Evolutionary conservation across 2,329 filamentous ascomycete genomes (phyloP), one percentile per base, ranked within the genome.

Genomic region (Allantophomopsis cytisporea): DNA sequence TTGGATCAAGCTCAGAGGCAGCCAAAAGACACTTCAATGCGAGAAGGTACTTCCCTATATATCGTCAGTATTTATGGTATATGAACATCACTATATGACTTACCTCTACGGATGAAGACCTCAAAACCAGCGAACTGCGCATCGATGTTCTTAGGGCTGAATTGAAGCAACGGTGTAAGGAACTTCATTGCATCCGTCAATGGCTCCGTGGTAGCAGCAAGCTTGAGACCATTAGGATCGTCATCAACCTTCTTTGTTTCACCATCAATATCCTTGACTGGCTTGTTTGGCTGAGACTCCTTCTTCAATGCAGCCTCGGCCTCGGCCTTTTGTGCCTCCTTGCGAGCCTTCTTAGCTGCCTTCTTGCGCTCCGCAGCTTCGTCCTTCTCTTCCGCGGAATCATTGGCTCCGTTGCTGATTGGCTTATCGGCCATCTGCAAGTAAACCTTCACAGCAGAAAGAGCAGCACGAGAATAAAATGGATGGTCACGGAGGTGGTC

Each of bases 281-380:
- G 34, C 65, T 87, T 89, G 58, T 93, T 86, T 6, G 86, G 84
- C 47, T 94, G 87, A 47, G 81, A 80, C 65, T 85, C 84, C 53
- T 78, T 84, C 48, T 87, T 85, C 16, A 15, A 7, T 18, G 80
- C 80, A 32, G 87, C 84, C 48, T 84, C 80, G 53, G 84, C 79
- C 58, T 88, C 83, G 28, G 80, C 66, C 49, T 73, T 77, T 47
- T 79, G 73, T 17, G 76, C 76, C 51, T 89, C 85, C 57, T 84
- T 91, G 61, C 81, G 85, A 1, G 86, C 84, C 65, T 94, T 94
- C 66, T 94, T 94, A 0, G 83, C 85, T 66, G 89, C 94, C 66
- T 89, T 94, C 49, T 74, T 76, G 50, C 89, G 85, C 15, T 75
- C 66, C 1, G 76, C 64, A 43, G 76, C 74, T 8, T 77, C 71